Conservation (phyloP, 2,329 filamentous ascomycete species). For the Aureobasidium melanogenum region DNA sequence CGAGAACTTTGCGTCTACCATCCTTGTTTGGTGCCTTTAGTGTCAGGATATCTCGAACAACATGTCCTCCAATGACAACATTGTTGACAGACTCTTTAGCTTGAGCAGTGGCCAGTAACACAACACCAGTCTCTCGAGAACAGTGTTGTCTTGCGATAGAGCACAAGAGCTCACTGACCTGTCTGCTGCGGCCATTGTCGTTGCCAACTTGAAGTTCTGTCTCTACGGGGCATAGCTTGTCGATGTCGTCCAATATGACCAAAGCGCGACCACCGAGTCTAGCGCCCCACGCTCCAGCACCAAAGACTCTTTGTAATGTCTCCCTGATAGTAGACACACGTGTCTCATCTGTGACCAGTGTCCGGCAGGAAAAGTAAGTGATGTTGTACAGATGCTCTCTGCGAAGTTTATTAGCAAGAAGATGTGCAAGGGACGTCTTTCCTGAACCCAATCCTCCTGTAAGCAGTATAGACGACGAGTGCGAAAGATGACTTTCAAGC, state of each 20-base stretch:
- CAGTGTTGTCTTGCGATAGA: conserved; percentile 79
- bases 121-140: conserved; percentile 66
- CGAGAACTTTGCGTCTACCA: conserved; percentile 70
- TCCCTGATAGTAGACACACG: conserved; percentile 87
- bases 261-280: conserved; percentile 73
- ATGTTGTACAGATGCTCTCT: conserved; percentile 69
- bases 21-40: conserved; percentile 92
- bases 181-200: conserved; percentile 84
- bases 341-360: conserved; percentile 83
- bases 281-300: conserved; percentile 84
- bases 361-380: conserved; percentile 78
- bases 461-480: conserved; percentile 80
- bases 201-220: conserved; percentile 90
- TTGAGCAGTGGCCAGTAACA: conserved; percentile 83
- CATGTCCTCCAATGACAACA: conserved; percentile 80
- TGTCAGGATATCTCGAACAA: conserved; percentile 82
- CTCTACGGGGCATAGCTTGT: conserved; percentile 85
- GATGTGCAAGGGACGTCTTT: conserved; percentile 72
- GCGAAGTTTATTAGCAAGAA: conserved; percentile 65
- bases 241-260: conserved; percentile 85
- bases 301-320: conserved; percentile 73
- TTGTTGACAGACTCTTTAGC: conserved; percentile 89
- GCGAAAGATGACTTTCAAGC: conserved; percentile 65
- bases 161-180: conserved; percentile 83
- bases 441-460: conserved; percentile 85